Evolutionary conservation across 139 green algal species (phyloP).

Genomic region (Nannochloris sp.): DNA sequence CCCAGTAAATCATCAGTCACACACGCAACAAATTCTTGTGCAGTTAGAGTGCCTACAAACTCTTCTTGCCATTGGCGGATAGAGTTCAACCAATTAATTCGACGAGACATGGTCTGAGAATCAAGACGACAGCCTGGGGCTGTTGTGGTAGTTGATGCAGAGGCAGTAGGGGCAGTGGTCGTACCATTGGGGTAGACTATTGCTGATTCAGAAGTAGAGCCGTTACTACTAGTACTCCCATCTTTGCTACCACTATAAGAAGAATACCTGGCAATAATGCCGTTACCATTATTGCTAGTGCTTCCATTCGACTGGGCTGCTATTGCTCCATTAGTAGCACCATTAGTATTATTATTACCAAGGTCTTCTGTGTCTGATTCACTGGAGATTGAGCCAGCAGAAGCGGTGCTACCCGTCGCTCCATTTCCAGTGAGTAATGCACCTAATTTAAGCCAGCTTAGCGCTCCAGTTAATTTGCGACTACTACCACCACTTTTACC

Average conservation of each 20-base stretch:
- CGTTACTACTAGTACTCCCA: background rate
- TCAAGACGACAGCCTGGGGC: conserved; percentile 2
- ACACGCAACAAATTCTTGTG: conserved; percentile 80
- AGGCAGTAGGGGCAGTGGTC: background rate
- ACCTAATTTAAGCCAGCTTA: background rate
- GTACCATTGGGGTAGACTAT: background rate
- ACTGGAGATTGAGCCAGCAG: too few species aligned
- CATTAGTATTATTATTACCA: too few species aligned
- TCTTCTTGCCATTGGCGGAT: conserved; percentile 80
- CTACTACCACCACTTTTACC: background rate
- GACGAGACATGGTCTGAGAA: conserved; percentile 22
- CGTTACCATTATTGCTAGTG: background rate
- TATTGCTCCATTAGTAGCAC: too few species aligned
- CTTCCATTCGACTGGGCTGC: too few species aligned
- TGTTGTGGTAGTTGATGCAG: background rate
- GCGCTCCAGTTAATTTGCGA: background rate
- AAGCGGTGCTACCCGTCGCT: too few species aligned
- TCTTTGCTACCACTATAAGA: conserved; percentile 2
- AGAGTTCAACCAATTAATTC: conserved; percentile 64
- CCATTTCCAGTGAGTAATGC: background rate
- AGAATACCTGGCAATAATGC: too few species aligned
- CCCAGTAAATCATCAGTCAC: conserved; percentile 73
- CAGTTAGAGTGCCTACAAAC: conserved; percentile 67
- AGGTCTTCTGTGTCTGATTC: too few species aligned
- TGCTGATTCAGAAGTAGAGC: too few species aligned